Conservation (phyloP, 768 basidiomycete genomes). For the Naganishia randhawae region DNA sequence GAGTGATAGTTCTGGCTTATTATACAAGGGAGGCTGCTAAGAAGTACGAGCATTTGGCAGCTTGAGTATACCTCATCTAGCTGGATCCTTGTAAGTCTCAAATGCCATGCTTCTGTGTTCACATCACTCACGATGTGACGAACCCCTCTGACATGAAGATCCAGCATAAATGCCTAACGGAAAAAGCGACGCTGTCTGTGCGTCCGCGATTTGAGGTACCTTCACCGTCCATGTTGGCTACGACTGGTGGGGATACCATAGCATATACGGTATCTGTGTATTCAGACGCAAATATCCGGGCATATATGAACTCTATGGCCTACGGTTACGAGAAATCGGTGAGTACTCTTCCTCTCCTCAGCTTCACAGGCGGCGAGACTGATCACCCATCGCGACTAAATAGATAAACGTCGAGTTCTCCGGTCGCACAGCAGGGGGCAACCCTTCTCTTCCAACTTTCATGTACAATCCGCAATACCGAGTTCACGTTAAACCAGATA, state of each 20-base stretch:
- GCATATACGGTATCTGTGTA: constrained; percentile 57
- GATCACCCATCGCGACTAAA: not conserved
- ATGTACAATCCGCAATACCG: constrained; percentile 88
- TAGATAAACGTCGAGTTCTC: constrained; percentile 66
- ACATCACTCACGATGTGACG: not conserved
- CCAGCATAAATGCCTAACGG: constrained; percentile 20
- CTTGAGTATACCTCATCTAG: constrained; percentile 13
- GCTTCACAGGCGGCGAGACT: not conserved
- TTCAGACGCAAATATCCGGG: constrained; percentile 50
- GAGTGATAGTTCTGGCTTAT: not conserved
- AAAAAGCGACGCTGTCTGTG: constrained; percentile 13
- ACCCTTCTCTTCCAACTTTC: constrained; percentile 71
- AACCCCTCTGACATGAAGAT: not conserved
- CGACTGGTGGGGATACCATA: not conserved
- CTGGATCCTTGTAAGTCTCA: constrained; percentile 3
- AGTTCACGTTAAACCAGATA: constrained; percentile 57
- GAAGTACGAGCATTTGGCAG: not conserved
- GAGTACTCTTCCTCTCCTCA: not conserved
- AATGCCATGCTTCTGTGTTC: too few species aligned
- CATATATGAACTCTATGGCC: not conserved
- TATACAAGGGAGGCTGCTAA: not conserved
- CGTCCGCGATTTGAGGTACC: constrained; percentile 1
- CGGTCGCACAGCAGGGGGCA: constrained; percentile 75
- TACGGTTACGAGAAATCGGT: constrained; percentile 19
- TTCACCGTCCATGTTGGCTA: not conserved